Conservation (phyloP, 768 basidiomycete species). For the Boletus sp. region DNA sequence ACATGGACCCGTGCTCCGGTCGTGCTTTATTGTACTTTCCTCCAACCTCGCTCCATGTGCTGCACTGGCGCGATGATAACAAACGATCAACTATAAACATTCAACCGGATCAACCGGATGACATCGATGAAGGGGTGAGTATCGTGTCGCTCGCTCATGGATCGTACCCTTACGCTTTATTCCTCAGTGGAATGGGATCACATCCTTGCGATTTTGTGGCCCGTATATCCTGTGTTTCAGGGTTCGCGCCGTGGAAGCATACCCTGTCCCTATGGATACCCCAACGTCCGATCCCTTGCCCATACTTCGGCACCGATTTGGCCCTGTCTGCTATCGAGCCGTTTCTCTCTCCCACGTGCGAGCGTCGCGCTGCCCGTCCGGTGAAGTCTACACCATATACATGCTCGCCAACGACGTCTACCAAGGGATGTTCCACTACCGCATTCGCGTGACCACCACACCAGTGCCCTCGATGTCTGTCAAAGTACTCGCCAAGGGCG, state of each 20-base stretch:
- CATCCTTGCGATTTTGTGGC: slow-evolving; percentile 44
- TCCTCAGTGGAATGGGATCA: slow-evolving; percentile 39
- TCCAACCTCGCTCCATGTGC: slow-evolving; percentile 32
- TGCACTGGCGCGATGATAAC: slow-evolving; percentile 36
- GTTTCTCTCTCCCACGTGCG: slow-evolving; percentile 40
- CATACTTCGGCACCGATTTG: slow-evolving; percentile 21
- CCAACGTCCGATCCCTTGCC: slow-evolving; percentile 6
- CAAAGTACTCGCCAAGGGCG: slow-evolving; percentile 31
- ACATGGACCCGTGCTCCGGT: slow-evolving; percentile 33
- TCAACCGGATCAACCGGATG: slow-evolving; percentile 16
- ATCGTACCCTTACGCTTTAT: not conserved
- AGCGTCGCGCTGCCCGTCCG: slow-evolving; percentile 29
- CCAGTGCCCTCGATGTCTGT: slow-evolving; percentile 37
- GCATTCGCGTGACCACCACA: slow-evolving; percentile 31
- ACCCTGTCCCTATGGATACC: slow-evolving; percentile 14
- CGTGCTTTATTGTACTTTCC: slow-evolving; percentile 31
- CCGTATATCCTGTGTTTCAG: slow-evolving; percentile 52
- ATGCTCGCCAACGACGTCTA: slow-evolving; percentile 41
- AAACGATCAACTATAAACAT: slow-evolving; percentile 23
- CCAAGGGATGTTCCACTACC: slow-evolving; percentile 51
- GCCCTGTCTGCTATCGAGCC: slow-evolving; percentile 37
- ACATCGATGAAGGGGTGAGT: slow-evolving; percentile 34
- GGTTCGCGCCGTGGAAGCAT: slow-evolving; percentile 48
- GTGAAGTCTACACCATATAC: slow-evolving; percentile 36
- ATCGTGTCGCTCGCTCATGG: not conserved